These are phyloP conservation scores for Fraxinus floribunda DNA, from an alignment of 305 asterid genomes.

Conservation along the genomic window DNA sequence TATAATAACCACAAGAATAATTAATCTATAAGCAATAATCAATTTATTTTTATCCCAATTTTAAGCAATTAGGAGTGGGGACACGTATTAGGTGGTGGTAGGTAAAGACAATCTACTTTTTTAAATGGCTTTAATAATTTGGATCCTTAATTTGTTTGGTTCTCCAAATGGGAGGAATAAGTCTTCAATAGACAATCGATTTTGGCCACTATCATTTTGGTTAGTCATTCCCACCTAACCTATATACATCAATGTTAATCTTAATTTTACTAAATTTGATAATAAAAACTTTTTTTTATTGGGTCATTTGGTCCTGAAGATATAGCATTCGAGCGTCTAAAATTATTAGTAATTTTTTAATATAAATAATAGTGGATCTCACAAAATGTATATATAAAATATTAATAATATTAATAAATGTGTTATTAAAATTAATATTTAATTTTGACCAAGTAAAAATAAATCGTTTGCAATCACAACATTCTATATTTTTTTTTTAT, in stretches of 20 bases:
- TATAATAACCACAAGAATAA: not conserved
- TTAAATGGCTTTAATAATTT: not conserved
- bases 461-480: too few relatives aligned
- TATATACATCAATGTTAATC: not conserved
- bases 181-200: not conserved
- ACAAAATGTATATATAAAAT: too few relatives aligned
- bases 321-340: too few relatives aligned
- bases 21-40: not conserved
- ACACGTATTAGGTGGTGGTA: constrained; percentile 12
- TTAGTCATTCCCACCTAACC: not conserved
- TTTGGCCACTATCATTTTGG: not conserved
- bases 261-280: not conserved
- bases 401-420: too few relatives aligned
- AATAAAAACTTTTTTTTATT: not conserved
- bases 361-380: too few relatives aligned
- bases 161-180: not conserved
- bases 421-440: too few relatives aligned
- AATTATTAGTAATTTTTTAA: too few relatives aligned
- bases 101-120: not conserved
- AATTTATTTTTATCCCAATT: not conserved
- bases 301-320: not conserved
- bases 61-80: not conserved
- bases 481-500: too few relatives aligned
- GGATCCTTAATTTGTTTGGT: not conserved
- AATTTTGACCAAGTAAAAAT: too few relatives aligned